Percentiles rank a stretch among this genome's conserved stretches.
Conservation (phyloP, 2,329 filamentous ascomycete species). For the Xylariaceae sp. region DNA sequence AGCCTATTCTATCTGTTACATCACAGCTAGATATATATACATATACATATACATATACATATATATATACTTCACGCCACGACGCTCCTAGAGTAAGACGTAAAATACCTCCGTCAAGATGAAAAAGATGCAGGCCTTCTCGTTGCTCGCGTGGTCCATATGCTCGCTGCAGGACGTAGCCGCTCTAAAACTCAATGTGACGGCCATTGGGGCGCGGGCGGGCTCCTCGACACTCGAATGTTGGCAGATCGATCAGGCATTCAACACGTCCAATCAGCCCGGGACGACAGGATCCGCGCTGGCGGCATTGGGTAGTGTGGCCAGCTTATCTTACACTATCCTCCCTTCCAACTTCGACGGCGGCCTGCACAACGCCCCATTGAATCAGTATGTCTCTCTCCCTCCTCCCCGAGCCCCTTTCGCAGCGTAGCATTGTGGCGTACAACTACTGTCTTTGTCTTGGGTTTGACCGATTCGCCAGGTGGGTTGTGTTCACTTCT, state of each 20-base stretch:
- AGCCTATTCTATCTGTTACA: too few species aligned
- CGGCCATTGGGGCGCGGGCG: conserved; percentile 44
- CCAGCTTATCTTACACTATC: conserved; percentile 44
- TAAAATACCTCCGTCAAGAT: not conserved
- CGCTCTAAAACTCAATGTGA: conserved; percentile 44
- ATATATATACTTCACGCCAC: too few species aligned
- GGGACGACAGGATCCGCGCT: conserved; percentile 42
- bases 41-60: too few species aligned
- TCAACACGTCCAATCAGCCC: conserved; percentile 40
- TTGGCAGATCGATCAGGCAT: conserved; percentile 48
- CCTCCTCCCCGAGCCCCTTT: not conserved
- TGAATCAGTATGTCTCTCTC: conserved; percentile 44
- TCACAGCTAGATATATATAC: too few species aligned
- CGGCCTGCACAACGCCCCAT: conserved; percentile 49
- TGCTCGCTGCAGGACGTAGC: conserved; percentile 5
- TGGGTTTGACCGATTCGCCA: conserved; percentile 18
- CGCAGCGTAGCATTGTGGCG: not conserved
- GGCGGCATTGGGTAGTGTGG: conserved; percentile 41
- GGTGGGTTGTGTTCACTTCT: conserved; percentile 45
- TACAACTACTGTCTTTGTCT: not conserved
- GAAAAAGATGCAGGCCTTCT: conserved; percentile 7
- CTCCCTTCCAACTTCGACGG: conserved; percentile 47
- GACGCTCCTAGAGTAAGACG: not conserved
- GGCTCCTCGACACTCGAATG: conserved; percentile 50
- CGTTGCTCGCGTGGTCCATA: conserved; percentile 2